Evolutionary conservation across 2,329 filamentous ascomycete species (phyloP), one percentile per base, ranked within the genome.

Genomic region (Aspergillus texensis): DNA sequence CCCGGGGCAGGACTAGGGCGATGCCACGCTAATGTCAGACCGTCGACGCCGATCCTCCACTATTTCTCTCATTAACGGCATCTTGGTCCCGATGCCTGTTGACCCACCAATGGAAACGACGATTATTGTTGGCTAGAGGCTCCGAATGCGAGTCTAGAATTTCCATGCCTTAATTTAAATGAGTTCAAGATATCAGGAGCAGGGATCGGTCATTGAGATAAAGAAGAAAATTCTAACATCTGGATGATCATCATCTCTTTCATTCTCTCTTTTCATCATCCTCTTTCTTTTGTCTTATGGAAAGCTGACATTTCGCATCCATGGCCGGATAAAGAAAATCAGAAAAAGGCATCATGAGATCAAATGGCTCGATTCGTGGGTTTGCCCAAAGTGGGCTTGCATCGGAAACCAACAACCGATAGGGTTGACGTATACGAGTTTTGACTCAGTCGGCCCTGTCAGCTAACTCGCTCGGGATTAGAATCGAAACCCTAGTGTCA

Each of bases 1-100:
- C 16, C 48, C 9, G 28, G 48, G 48, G 28, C 16, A 52, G 28
- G 48, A n/a, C 55, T 68, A 63, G 16, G 65, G n/a, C 10, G 32
- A 11, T 16, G 12, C 14, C 32, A 19, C 52, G 9, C 52, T 39
- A 54, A 54, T 36, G 32, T 54, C 19, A 11, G 30, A 36, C 30
- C 16, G 52, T 36, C 32, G 11, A 24, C n/a, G 52, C 34, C 52
- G 52, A 55, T 55, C 52, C 32, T 39, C 34, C 21, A 32, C 52
- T 28, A 8, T 55, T 39, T 55, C n/a, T 21, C 30, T 55, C n/a
- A 8, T 55, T 39, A 54, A 28, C 4, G 28, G 52, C 14, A 32
- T 30, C 28, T 24, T 53, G 19, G 52, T 3, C 10, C n/a, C 19
- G 32, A 39, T 16, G n/a, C 10, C 30, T 3, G 9, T 32, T 26